Base-by-base conservation (phyloP, 2,329 filamentous ascomycete genomes). In the Curvularia sp. region DNA sequence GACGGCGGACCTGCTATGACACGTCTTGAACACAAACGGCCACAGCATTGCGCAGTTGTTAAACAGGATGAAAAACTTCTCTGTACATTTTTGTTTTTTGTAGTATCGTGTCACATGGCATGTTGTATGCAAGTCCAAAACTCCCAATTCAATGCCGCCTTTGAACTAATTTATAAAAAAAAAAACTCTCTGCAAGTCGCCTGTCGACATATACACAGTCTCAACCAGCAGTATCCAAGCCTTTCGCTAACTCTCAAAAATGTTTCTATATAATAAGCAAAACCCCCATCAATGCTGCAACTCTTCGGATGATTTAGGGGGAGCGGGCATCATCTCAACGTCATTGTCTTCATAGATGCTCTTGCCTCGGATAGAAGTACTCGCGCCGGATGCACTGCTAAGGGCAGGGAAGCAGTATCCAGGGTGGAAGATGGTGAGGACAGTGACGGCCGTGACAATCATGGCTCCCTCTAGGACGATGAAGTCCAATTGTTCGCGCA, bases 381-480 rank as follows among this genome's bases (percentile, higher is more conserved):
- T 64, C 54, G 62, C 63, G 15, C 62, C 61, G 30, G 69, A 62
- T 0, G 65, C 67, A 27, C 68, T 65, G 5, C 57, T 68, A 5
- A 77, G 65, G 3, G 68, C 74, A 9, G 74, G 74, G 68, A 77
- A 77, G 66, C 70, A 76, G 59, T 67, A 72, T 12, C 74, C 74
- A 0, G 83, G 83, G 64, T 85, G 83, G 48, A 82, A 78, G 1
- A 76, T 60, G 1, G 81, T 85, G 57, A 85, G 69, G 1, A 67
- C 71, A 3, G 80, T 55, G n/a, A 77, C 74, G 2, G 83, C 79
- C 12, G 84, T 67, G 3, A 75, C 74, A 49, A 86, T 81, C 81
- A 85, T 84, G 3, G 79, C 78, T n/a, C 83, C 82, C 61, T 85
- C 83, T 3, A 85, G 70, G 5, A 80, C 70, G 65, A 85, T 81